Evolutionary conservation across 208 protist species (phyloP).

Genomic region (Strigomonas galati): DNA sequence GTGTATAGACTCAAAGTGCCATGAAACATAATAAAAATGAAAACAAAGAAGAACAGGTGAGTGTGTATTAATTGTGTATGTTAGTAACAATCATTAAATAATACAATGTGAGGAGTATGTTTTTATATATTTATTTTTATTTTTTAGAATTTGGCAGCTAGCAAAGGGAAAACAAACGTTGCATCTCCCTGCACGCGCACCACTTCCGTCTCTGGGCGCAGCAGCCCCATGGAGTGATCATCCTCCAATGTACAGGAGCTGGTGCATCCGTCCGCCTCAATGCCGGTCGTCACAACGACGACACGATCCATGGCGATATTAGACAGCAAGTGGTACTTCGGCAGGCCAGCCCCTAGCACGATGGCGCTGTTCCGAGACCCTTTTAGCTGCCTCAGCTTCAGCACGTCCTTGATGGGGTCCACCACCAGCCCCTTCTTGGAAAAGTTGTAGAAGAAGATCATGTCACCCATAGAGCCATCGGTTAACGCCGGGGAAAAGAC

Average conservation of each 20-base stretch:
- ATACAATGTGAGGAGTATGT: not conserved
- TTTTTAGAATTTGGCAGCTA: constrained; percentile 27
- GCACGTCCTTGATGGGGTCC: constrained; percentile 92
- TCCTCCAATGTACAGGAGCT: constrained; percentile 74
- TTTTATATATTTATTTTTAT: too few species aligned
- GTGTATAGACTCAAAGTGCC: too few species aligned
- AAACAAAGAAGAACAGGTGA: too few species aligned
- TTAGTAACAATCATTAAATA: not conserved
- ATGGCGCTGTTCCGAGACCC: constrained; percentile 48
- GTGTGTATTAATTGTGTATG: too few species aligned
- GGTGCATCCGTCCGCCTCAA: constrained; percentile 79
- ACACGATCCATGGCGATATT: constrained; percentile 56
- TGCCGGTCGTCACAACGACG: constrained; percentile 79
- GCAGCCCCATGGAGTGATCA: constrained; percentile 52
- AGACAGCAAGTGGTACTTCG: constrained; percentile 79
- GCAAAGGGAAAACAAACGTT: constrained; percentile 80
- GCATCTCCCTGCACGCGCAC: constrained; percentile 88
- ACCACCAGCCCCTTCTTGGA: constrained; percentile 96
- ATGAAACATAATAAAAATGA: too few species aligned
- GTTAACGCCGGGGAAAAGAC: constrained; percentile 99
- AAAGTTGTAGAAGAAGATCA: constrained; percentile 99
- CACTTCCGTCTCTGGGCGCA: constrained; percentile 42
- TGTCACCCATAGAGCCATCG: constrained; percentile 99
- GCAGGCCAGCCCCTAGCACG: constrained; percentile 77
- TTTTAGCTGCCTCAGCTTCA: constrained; percentile 32